These are phyloP conservation scores for Hirsutella thompsonii DNA, from an alignment of 2,329 filamentous ascomycete genomes.

Conservation along the genomic window DNA sequence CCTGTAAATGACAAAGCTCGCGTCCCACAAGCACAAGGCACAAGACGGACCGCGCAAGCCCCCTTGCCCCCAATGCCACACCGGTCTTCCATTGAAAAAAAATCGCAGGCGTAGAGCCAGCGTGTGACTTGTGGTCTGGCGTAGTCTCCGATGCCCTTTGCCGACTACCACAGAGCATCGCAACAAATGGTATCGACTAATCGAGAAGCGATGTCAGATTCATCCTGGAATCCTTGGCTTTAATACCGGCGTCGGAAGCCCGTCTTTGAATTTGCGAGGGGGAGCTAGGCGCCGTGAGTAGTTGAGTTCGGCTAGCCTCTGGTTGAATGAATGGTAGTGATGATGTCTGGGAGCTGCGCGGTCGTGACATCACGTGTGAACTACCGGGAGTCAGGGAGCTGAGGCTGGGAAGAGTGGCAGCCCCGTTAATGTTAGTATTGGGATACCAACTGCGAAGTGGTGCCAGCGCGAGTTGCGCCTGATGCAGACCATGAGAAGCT, in stretches of 20 bases:
- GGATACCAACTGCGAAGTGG: constrained; percentile 1
- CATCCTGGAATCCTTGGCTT: neutral
- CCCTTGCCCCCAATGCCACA: no score
- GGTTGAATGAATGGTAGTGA: no score
- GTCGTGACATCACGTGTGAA: neutral
- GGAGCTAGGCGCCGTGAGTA: constrained; percentile 1
- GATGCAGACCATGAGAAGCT: neutral
- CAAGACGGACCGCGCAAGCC: no score
- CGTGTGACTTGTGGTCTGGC: no score
- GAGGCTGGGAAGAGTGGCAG: neutral
- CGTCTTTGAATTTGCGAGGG: neutral
- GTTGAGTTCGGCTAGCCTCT: neutral
- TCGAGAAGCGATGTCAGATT: neutral
- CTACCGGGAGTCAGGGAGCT: neutral
- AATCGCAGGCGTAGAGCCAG: no score
- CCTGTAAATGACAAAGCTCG: no score
- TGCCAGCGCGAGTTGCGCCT: neutral
- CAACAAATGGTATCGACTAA: no score
- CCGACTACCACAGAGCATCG: no score
- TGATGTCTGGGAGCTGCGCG: neutral
- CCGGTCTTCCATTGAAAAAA: no score
- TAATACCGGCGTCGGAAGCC: neutral
- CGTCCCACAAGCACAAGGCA: no score
- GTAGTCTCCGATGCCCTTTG: no score
- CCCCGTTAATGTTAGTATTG: neutral